Conservation (phyloP, 768 basidiomycete species). For the Termitomyces sp. region DNA sequence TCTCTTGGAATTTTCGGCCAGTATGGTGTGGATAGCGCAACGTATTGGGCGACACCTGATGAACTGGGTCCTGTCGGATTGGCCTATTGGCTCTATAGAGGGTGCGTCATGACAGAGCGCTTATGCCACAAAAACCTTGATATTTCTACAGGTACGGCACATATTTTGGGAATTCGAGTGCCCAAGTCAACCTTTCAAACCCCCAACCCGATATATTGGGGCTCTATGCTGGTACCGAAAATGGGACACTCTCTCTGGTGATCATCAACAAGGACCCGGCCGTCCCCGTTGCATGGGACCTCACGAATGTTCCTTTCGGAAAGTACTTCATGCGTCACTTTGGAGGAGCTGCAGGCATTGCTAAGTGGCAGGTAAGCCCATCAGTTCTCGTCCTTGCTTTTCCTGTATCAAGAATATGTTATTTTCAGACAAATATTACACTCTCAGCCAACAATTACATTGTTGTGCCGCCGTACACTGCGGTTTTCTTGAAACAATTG, state of each 20-base stretch:
- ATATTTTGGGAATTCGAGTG: slow-evolving; percentile 41
- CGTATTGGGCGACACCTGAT: slow-evolving; percentile 50
- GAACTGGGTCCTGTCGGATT: slow-evolving; percentile 47
- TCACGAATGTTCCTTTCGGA: slow-evolving; percentile 45
- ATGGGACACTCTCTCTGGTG: slow-evolving; percentile 39
- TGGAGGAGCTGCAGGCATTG: slow-evolving; percentile 48
- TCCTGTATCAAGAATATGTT: not conserved
- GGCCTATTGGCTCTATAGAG: slow-evolving; percentile 56
- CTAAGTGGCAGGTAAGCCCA: slow-evolving; percentile 50
- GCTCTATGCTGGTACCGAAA: slow-evolving; percentile 43
- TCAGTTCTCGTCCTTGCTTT: not conserved
- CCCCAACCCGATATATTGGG: slow-evolving; percentile 40
- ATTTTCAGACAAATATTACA: slow-evolving; percentile 27
- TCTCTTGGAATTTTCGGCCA: slow-evolving; percentile 49
- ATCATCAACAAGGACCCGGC: slow-evolving; percentile 50
- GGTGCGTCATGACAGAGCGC: slow-evolving; percentile 27
- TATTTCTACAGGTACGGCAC: slow-evolving; percentile 35
- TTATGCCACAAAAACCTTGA: not conserved
- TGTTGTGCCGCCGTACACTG: slow-evolving; percentile 31
- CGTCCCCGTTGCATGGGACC: slow-evolving; percentile 34
- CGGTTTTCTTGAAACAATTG: slow-evolving; percentile 26
- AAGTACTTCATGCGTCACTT: slow-evolving; percentile 54
- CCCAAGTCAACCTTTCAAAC: slow-evolving; percentile 41
- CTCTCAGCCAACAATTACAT: slow-evolving; percentile 29
- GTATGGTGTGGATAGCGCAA: slow-evolving; percentile 47